Conservation (phyloP, 1,139 yeast genomes). For the Yamadazyma diospyri region DNA sequence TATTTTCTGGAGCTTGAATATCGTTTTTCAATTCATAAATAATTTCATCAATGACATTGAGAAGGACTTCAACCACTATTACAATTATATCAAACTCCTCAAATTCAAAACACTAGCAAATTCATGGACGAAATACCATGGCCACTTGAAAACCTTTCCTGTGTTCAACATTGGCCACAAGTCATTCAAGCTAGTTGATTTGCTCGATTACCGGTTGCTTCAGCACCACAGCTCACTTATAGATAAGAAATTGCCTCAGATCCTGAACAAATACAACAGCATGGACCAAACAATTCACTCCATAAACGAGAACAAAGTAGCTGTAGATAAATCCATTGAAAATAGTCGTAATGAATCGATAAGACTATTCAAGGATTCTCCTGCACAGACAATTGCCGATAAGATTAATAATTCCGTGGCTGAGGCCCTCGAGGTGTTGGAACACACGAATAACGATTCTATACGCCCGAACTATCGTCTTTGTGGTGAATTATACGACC, state of each 20-base stretch:
- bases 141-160: constrained; percentile 37
- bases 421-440: neutral
- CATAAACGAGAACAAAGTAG: constrained; percentile 26
- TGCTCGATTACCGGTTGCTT: constrained; percentile 25
- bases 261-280: constrained; percentile 36
- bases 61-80: constrained; percentile 47
- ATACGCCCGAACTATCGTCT: neutral
- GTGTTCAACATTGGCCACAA: constrained; percentile 16
- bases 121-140: constrained; percentile 47
- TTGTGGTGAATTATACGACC: neutral
- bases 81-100: constrained; percentile 45
- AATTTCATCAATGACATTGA: constrained; percentile 50
- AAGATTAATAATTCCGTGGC: neutral
- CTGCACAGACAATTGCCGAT: constrained; percentile 1
- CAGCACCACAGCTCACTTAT: constrained; percentile 22
- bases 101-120: constrained; percentile 44
- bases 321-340: constrained; percentile 33
- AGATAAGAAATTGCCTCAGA: constrained; percentile 25
- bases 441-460: neutral
- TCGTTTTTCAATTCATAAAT: constrained; percentile 57
- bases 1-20: constrained; percentile 51
- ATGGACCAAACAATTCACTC: constrained; percentile 29
- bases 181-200: constrained; percentile 18
- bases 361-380: constrained; percentile 21
- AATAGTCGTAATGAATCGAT: constrained; percentile 33